These are phyloP conservation scores for Chytriomyces hyalinus DNA, from an alignment of 192 early-diverging fungal genomes.

Conservation along the genomic window DNA sequence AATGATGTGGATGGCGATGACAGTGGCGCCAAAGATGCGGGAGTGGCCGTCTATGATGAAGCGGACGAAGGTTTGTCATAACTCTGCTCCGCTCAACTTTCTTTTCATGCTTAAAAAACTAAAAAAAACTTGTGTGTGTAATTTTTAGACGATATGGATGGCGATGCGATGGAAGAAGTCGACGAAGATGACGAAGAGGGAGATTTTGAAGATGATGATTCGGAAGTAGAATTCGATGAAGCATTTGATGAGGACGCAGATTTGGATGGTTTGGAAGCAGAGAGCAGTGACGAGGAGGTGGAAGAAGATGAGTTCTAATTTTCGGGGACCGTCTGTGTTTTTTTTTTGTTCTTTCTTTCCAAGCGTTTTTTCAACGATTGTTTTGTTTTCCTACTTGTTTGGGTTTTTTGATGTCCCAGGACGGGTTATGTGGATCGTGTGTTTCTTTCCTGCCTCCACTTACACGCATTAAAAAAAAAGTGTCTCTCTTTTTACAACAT, in stretches of 20 bases:
- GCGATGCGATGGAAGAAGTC: conserved; percentile 19
- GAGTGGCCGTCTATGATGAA: conserved; percentile 45
- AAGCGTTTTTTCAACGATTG: background rate
- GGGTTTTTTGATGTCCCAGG: background rate
- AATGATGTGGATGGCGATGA: conserved; percentile 39
- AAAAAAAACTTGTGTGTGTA: conserved; percentile 17
- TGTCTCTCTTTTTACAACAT: too few species aligned
- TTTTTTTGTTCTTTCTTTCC: background rate
- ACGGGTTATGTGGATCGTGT: background rate
- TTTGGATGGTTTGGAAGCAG: conserved; percentile 6
- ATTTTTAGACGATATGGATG: conserved; percentile 10
- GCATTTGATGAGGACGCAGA: conserved; percentile 8
- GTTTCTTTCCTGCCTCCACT: too few species aligned
- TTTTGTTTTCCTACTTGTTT: background rate
- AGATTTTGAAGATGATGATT: conserved; percentile 21
- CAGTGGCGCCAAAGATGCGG: conserved; percentile 24
- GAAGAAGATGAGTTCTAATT: background rate
- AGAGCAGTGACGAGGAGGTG: background rate
- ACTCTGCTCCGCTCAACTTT: background rate
- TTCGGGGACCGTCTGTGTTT: background rate
- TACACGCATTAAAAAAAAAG: too few species aligned
- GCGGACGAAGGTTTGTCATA: conserved; percentile 28
- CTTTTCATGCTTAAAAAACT: conserved; percentile 19
- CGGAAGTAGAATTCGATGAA: background rate
- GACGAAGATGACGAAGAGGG: conserved; percentile 40